Conservation (phyloP, 371 early-diverging fungal genomes). For the Mortierella sp. region DNA sequence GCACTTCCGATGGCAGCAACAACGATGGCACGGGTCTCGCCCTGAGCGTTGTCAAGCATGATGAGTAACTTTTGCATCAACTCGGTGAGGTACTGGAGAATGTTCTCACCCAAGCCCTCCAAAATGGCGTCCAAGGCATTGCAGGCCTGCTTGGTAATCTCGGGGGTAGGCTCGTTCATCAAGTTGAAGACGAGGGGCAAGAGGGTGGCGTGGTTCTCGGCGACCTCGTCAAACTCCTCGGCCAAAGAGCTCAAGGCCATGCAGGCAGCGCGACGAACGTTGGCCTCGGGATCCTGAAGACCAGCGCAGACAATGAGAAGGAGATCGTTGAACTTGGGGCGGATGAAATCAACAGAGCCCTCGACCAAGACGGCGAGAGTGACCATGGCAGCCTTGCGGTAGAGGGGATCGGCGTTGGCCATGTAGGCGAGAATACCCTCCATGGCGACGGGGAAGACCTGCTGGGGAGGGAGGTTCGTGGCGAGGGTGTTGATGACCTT, state of each 20-base stretch:
- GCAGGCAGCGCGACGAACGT: constrained; percentile 89
- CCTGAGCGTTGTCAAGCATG: constrained; percentile 75
- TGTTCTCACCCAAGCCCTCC: constrained; percentile 84
- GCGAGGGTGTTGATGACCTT: constrained; percentile 82
- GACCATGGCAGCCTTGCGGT: constrained; percentile 91
- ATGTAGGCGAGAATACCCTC: constrained; percentile 79
- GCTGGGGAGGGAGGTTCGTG: constrained; percentile 86
- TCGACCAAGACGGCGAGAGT: constrained; percentile 87
- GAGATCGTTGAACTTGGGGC: constrained; percentile 79
- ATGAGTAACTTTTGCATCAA: constrained; percentile 84
- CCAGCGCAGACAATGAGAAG: constrained; percentile 80
- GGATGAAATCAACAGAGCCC: constrained; percentile 88
- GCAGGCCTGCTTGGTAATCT: constrained; percentile 83
- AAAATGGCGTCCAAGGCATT: constrained; percentile 91
- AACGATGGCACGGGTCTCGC: constrained; percentile 80
- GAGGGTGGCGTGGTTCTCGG: constrained; percentile 80
- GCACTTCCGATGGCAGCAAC: constrained; percentile 89
- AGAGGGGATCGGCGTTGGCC: constrained; percentile 78
- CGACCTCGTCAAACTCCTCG: constrained; percentile 85
- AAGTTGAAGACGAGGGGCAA: constrained; percentile 87
- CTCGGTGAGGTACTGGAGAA: constrained; percentile 81
- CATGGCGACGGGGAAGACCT: constrained; percentile 87
- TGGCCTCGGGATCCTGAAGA: constrained; percentile 81
- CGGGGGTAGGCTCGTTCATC: constrained; percentile 78
- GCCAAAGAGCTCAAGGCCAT: constrained; percentile 88